A percentile compares a stretch with the other conserved stretches of the same genome.
phyloP scores from a whole-genome alignment of 2,329 filamentous ascomycete genomes.

The Hypoxylon sp. region DNA sequence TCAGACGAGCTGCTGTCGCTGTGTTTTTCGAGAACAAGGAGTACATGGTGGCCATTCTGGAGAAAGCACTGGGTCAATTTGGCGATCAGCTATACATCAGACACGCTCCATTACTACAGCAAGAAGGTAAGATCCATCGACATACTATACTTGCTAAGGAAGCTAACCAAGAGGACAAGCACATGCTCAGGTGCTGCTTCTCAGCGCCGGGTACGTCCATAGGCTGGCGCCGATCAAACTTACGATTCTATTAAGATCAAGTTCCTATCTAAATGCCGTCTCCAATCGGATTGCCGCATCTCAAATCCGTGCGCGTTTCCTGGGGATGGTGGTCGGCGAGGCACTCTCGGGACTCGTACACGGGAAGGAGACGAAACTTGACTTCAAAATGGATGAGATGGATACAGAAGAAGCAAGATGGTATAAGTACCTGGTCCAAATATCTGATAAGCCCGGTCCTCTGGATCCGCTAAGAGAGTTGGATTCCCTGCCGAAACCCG shows the following conservation, averaged over 20 bases:
- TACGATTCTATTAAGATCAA: constrained; percentile 76
- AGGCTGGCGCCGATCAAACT: constrained; percentile 75
- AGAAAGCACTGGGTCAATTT: constrained; percentile 79
- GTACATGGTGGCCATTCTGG: constrained; percentile 68
- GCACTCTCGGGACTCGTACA: constrained; percentile 73
- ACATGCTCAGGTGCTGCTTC: constrained; percentile 81
- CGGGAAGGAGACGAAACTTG: constrained; percentile 78
- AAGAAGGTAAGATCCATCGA: constrained; percentile 76
- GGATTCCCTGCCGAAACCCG: constrained; percentile 44
- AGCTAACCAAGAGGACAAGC: constrained; percentile 61
- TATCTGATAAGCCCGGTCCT: constrained; percentile 73
- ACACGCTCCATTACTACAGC: constrained; percentile 85
- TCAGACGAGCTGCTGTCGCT: constrained; percentile 75
- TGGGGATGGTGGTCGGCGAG: constrained; percentile 90
- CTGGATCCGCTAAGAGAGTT: constrained; percentile 62
- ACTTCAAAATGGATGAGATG: constrained; percentile 87
- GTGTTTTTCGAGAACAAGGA: constrained; percentile 66
- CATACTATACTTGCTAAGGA: background rate
- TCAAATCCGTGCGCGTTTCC: constrained; percentile 79
- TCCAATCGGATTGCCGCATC: constrained; percentile 87
- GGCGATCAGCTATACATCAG: constrained; percentile 89
- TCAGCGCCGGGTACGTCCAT: constrained; percentile 81
- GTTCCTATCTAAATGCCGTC: constrained; percentile 79
- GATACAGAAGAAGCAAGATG: constrained; percentile 78
- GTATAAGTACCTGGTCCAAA: constrained; percentile 75